Conservation (phyloP, 2,329 filamentous ascomycete species). For the Arthrinium phaeospermum region DNA sequence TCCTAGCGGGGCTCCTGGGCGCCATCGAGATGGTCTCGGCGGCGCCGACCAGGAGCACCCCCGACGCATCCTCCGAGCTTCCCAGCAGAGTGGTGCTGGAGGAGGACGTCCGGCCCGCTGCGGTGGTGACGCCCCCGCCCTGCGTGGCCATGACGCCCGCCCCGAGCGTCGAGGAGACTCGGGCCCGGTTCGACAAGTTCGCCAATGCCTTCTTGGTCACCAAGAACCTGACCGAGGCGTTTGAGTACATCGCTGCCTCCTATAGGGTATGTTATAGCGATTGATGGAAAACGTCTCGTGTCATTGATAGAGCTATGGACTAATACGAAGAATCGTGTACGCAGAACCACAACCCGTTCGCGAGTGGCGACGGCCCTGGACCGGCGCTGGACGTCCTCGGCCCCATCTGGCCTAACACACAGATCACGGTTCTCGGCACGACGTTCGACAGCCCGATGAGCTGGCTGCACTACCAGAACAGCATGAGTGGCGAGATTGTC, state of each 20-base stretch:
- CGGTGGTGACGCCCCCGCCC: constrained; percentile 29
- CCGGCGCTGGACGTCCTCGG: constrained; percentile 29
- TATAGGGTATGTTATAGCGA: constrained; percentile 24
- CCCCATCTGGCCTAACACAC: constrained; percentile 25
- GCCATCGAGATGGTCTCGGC: constrained; percentile 9
- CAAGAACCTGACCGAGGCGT: constrained; percentile 33
- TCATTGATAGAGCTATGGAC: background rate
- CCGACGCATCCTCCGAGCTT: background rate
- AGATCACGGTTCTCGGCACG: constrained; percentile 27
- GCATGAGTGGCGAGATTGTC: constrained; percentile 27
- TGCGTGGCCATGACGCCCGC: constrained; percentile 29
- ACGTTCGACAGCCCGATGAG: constrained; percentile 27
- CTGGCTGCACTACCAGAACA: constrained; percentile 29
- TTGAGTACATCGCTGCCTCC: constrained; percentile 29
- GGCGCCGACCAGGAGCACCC: background rate
- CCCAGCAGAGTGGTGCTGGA: background rate
- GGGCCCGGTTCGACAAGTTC: constrained; percentile 29
- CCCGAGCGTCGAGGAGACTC: constrained; percentile 29
- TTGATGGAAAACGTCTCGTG: no score
- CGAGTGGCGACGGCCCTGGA: constrained; percentile 27
- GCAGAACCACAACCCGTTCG: constrained; percentile 32
- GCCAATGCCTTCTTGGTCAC: constrained; percentile 32
- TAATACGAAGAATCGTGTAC: background rate
- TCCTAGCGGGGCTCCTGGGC: constrained; percentile 1
- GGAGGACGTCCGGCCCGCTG: background rate